These are phyloP conservation scores for Castanea sativa DNA, from an alignment of 306 rosid genomes.

Conservation along the genomic window DNA sequence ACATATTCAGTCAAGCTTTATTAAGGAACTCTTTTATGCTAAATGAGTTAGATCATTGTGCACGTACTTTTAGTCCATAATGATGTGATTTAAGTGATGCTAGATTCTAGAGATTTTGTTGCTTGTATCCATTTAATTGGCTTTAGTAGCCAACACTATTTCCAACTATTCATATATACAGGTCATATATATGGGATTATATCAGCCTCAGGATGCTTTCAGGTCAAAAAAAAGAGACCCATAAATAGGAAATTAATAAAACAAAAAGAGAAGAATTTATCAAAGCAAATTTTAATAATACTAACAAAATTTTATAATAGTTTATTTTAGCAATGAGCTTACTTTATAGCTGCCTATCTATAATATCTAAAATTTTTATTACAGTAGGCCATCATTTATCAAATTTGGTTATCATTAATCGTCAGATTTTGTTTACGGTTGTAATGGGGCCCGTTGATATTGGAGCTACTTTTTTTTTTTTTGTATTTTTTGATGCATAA, in stretches of 20 bases:
- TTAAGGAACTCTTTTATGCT: too few relatives aligned
- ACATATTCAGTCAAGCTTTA: not conserved
- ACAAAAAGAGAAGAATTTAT: not conserved
- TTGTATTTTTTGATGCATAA: not conserved
- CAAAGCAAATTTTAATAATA: not conserved
- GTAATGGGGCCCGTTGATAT: not conserved
- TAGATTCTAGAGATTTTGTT: not conserved
- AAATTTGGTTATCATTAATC: conserved; percentile 3
- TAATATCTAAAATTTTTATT: conserved; percentile 2
- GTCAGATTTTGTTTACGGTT: not conserved
- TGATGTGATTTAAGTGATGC: not conserved
- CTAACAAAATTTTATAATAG: not conserved
- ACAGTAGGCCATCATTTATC: conserved; percentile 5
- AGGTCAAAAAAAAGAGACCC: not conserved
- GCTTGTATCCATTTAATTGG: not conserved
- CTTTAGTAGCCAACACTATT: not conserved
- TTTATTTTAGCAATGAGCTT: not conserved
- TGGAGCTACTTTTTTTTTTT: not conserved
- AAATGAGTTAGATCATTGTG: not conserved
- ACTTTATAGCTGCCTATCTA: not conserved
- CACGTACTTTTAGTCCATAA: not conserved
- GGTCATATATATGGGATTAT: not conserved
- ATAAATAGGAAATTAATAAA: not conserved
- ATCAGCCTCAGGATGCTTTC: not conserved
- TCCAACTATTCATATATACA: not conserved